Conservation (phyloP, 257 asterid species). For the Anisodus tanguticus region DNA sequence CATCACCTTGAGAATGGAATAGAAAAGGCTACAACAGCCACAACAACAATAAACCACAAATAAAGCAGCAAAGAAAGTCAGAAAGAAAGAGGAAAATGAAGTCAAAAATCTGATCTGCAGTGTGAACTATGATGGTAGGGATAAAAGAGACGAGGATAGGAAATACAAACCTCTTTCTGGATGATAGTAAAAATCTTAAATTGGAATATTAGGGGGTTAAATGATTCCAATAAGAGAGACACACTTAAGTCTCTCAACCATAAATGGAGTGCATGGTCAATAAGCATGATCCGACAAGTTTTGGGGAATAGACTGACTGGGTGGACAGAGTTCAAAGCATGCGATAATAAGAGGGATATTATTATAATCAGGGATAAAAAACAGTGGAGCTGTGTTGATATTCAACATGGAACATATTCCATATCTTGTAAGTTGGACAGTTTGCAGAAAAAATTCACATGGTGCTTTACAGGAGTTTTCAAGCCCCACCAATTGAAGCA, state of each 20-base stretch:
- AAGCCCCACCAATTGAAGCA: not conserved
- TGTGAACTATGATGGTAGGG: constrained; percentile 11
- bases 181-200: not conserved
- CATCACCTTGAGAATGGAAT: constrained; percentile 13
- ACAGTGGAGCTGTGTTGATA: constrained; percentile 6
- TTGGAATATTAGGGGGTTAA: not conserved
- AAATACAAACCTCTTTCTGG: constrained; percentile 15
- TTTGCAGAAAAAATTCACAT: not conserved
- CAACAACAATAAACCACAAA: not conserved
- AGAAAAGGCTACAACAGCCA: not conserved
- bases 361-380: not conserved
- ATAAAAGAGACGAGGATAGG: not conserved
- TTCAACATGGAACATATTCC: constrained; percentile 5
- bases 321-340: constrained; percentile 15
- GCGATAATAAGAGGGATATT: not conserved
- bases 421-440: constrained; percentile 1
- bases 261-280: not conserved
- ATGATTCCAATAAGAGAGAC: not conserved
- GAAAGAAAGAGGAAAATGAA: not conserved
- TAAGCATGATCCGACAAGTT: not conserved
- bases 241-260: not conserved
- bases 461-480: not conserved
- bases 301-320: not conserved
- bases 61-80: not conserved
- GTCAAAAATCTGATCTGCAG: constrained; percentile 4